These are phyloP conservation scores for Agaricus sinodeliciosus DNA, from an alignment of 768 basidiomycete genomes.

Conservation along the genomic window DNA sequence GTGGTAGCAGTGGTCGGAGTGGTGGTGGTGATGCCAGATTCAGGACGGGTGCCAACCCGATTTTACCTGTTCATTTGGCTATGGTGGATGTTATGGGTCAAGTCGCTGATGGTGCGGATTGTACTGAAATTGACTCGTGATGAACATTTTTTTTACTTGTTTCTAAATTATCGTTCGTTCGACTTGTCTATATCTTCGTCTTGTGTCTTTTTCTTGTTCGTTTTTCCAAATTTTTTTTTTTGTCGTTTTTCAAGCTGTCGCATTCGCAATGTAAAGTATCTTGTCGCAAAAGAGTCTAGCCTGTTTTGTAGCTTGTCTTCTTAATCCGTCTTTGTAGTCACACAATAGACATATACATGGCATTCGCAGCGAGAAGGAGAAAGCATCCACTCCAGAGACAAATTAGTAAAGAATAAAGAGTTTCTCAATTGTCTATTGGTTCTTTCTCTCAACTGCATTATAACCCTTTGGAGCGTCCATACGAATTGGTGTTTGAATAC, in stretches of 20 bases:
- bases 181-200: not conserved
- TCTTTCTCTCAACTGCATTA: slow-evolving; percentile 69
- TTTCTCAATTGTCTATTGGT: slow-evolving; percentile 37
- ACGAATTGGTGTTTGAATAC: slow-evolving; percentile 65
- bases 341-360: not conserved
- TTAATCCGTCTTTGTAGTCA: not conserved
- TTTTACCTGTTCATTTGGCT: slow-evolving; percentile 68
- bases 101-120: slow-evolving; percentile 15
- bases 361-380: not conserved
- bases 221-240: too few relatives aligned
- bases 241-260: too few relatives aligned
- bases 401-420: not conserved
- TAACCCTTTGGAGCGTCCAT: slow-evolving; percentile 61
- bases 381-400: too few relatives aligned
- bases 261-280: not conserved
- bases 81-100: slow-evolving; percentile 56
- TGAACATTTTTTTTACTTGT: slow-evolving; percentile 3
- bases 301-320: not conserved
- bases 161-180: not conserved
- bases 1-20: not conserved
- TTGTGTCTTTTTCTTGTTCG: not conserved
- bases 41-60: slow-evolving; percentile 30
- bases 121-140: slow-evolving; percentile 26
- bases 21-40: not conserved
- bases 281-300: too few relatives aligned